phyloP scores from a whole-genome alignment of 805 yeast species.

The Kodamaea sagamina region DNA sequence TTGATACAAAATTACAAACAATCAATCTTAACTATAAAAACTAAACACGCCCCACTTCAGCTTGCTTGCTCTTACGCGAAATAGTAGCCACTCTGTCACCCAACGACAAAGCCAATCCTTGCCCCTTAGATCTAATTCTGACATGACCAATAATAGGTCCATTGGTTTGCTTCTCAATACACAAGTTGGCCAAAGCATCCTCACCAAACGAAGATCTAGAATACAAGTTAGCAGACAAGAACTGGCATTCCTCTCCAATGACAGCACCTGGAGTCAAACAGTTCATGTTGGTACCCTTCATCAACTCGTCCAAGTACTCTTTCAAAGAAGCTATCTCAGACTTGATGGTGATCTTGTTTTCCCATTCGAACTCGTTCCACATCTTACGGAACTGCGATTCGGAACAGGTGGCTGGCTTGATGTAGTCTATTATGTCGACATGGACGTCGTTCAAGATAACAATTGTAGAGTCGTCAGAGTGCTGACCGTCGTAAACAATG shows the following conservation, averaged over 20 bases:
- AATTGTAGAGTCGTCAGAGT: constrained; percentile 83
- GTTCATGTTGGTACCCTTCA: constrained; percentile 88
- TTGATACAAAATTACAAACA: background rate
- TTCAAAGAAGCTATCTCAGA: constrained; percentile 66
- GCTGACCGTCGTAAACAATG: constrained; percentile 93
- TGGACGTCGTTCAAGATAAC: constrained; percentile 93
- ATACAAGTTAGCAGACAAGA: constrained; percentile 90
- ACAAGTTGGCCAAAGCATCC: constrained; percentile 93
- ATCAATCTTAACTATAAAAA: background rate
- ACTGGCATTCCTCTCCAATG: constrained; percentile 86
- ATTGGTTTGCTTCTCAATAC: constrained; percentile 77
- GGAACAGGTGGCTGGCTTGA: constrained; percentile 88
- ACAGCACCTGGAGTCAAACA: constrained; percentile 90
- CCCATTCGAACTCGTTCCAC: constrained; percentile 99
- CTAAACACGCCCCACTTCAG: constrained; percentile 15
- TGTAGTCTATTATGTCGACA: constrained; percentile 95
- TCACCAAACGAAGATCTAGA: constrained; percentile 94
- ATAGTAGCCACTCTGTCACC: constrained; percentile 92
- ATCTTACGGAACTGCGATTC: constrained; percentile 90
- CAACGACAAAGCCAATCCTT: constrained; percentile 90
- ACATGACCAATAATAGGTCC: constrained; percentile 90
- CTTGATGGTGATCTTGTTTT: constrained; percentile 89
- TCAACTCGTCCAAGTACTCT: constrained; percentile 73
- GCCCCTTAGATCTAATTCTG: constrained; percentile 95
- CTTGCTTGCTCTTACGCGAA: constrained; percentile 50